Conservation (phyloP, 1,284 basidiomycete species). For the Papiliotrema flavescens region DNA sequence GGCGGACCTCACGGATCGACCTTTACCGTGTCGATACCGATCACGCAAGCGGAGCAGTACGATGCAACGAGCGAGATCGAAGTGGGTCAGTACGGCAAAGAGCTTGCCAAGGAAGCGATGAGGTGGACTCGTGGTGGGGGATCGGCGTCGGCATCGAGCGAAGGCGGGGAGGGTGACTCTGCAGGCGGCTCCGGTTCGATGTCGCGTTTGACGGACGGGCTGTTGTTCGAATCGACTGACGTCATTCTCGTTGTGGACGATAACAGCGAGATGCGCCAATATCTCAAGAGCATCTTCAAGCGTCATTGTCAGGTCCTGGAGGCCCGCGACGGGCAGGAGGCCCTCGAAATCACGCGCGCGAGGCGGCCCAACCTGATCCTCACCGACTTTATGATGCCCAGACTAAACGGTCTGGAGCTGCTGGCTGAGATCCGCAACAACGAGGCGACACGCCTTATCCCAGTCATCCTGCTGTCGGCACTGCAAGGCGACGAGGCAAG, state of each 20-base stretch:
- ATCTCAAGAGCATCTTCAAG: slow-evolving; percentile 37
- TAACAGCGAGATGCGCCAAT: slow-evolving; percentile 40
- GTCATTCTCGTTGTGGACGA: slow-evolving; percentile 36
- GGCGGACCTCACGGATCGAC: slow-evolving; percentile 32
- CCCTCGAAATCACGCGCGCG: slow-evolving; percentile 31
- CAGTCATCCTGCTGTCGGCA: slow-evolving; percentile 35
- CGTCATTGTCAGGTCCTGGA: slow-evolving; percentile 46
- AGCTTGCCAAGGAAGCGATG: slow-evolving; percentile 37
- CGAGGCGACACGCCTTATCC: slow-evolving; percentile 19
- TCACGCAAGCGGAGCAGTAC: slow-evolving; percentile 2
- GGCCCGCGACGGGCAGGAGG: slow-evolving; percentile 46
- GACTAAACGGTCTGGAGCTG: slow-evolving; percentile 34
- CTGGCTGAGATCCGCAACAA: slow-evolving; percentile 23
- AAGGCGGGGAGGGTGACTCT: slow-evolving; percentile 9
- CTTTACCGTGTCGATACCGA: slow-evolving; percentile 23
- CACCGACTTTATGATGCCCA: slow-evolving; percentile 45
- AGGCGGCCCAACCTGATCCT: slow-evolving; percentile 34
- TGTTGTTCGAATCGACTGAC: slow-evolving; percentile 32
- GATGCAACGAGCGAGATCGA: not conserved
- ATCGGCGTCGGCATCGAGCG: slow-evolving; percentile 19
- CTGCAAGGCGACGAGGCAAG: slow-evolving; percentile 31
- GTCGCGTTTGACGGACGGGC: slow-evolving; percentile 16
- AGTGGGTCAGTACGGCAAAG: slow-evolving; percentile 30
- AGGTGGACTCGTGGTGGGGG: slow-evolving; percentile 21
- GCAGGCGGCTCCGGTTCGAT: slow-evolving; percentile 4